Conservation (phyloP, 1,284 basidiomycete genomes). For the Microbotryomycetes sp. region DNA sequence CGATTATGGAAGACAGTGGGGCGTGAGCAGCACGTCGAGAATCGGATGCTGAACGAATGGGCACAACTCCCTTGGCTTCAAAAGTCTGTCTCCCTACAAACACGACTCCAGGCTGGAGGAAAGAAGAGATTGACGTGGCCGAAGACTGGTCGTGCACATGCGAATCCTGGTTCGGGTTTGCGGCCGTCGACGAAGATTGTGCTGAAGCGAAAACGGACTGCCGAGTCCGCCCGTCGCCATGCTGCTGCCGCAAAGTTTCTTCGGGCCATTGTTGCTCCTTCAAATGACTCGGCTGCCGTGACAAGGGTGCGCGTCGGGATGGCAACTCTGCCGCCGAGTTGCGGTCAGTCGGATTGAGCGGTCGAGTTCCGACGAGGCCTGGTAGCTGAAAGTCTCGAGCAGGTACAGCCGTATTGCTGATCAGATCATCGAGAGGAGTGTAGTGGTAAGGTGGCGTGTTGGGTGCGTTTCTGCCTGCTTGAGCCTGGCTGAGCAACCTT, state of each 20-base stretch:
- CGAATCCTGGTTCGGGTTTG: too few relatives aligned
- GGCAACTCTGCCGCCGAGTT: too few relatives aligned
- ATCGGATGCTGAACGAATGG: not conserved
- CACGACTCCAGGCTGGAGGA: constrained; percentile 16
- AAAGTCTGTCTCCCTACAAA: constrained; percentile 21
- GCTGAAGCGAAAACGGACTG: not conserved
- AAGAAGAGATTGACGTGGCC: constrained; percentile 16
- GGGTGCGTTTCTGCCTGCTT: too few relatives aligned
- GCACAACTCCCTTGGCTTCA: not conserved
- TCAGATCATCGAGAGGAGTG: too few relatives aligned
- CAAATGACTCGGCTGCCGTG: too few relatives aligned
- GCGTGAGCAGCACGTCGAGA: not conserved
- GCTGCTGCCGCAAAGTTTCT: too few relatives aligned
- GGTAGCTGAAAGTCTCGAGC: not conserved
- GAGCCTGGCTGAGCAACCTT: not conserved
- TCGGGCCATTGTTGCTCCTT: too few relatives aligned
- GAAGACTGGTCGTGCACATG: constrained; percentile 21
- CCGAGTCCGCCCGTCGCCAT: too few relatives aligned
- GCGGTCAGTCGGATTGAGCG: too few relatives aligned
- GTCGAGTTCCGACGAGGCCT: constrained; percentile 7
- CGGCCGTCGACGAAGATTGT: not conserved
- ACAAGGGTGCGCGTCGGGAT: too few relatives aligned
- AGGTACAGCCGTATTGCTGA: too few relatives aligned
- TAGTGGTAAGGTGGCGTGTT: too few relatives aligned
- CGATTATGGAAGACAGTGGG: not conserved